Evolutionary conservation across 192 early-diverging fungal genomes (phyloP).

Genomic region (Backusella parvicylindrica): DNA sequence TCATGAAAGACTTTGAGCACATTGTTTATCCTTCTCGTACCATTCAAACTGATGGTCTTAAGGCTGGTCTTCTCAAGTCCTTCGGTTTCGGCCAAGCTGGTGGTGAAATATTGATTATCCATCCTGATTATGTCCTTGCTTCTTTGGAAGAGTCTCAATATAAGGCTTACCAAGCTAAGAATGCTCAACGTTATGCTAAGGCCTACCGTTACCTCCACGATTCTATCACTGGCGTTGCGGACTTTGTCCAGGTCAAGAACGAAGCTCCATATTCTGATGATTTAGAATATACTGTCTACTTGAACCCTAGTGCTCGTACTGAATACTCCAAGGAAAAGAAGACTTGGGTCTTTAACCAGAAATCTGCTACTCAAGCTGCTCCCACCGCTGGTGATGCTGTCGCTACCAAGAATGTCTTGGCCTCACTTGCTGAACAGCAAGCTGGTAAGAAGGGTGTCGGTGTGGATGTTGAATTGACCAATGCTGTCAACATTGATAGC

Average conservation of each 20-base stretch:
- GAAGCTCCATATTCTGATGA: constrained; percentile 81
- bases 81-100: constrained; percentile 97
- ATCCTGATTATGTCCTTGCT: constrained; percentile 83
- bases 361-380: constrained; percentile 37
- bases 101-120: constrained; percentile 81
- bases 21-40: constrained; percentile 79
- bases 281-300: constrained; percentile 78
- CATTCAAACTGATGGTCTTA: constrained; percentile 87
- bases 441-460: constrained; percentile 59
- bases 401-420: constrained; percentile 52
- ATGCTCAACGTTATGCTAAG: constrained; percentile 67
- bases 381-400: constrained; percentile 38
- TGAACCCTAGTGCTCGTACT: constrained; percentile 85
- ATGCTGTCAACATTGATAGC: constrained; percentile 80
- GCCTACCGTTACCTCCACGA: constrained; percentile 92
- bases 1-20: constrained; percentile 74
- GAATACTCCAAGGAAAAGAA: constrained; percentile 69
- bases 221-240: constrained; percentile 72
- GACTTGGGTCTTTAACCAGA: constrained; percentile 63
- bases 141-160: constrained; percentile 69
- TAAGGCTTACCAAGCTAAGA: constrained; percentile 63
- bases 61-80: constrained; percentile 87
- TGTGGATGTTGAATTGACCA: constrained; percentile 87
- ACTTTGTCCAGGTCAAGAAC: constrained; percentile 86
- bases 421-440: constrained; percentile 44